Conservation (phyloP, 129 eudicot species). For the Scalesia atractyloides region DNA sequence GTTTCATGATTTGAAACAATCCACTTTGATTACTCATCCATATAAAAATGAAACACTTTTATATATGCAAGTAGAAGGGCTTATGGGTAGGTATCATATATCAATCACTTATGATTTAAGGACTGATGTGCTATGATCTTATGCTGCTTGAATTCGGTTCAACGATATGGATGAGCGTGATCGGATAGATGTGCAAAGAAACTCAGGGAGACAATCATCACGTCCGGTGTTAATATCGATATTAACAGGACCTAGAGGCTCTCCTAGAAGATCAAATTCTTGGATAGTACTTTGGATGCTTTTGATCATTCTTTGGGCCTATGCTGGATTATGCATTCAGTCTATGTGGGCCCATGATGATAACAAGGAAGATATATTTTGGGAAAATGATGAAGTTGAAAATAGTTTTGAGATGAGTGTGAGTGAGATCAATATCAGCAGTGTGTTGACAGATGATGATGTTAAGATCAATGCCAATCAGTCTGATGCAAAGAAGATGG, state of each 20-base stretch:
- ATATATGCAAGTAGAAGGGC: not conserved
- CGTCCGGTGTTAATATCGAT: slow-evolving; percentile 55
- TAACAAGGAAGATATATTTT: too few species aligned
- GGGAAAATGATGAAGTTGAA: slow-evolving; percentile 46
- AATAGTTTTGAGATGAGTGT: slow-evolving; percentile 43
- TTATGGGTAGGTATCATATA: not conserved
- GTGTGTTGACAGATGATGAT: slow-evolving; percentile 6
- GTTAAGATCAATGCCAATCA: slow-evolving; percentile 29
- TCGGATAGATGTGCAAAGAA: slow-evolving; percentile 43
- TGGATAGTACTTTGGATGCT: slow-evolving; percentile 87
- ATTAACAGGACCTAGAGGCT: slow-evolving; percentile 69
- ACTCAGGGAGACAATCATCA: slow-evolving; percentile 45
- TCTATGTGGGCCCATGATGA: slow-evolving; percentile 98
- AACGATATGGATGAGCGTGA: slow-evolving; percentile 60
- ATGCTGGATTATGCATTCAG: slow-evolving; percentile 85
- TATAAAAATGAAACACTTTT: too few species aligned
- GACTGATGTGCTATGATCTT: slow-evolving; percentile 23
- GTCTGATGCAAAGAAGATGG: slow-evolving; percentile 29
- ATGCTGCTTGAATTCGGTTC: slow-evolving; percentile 16
- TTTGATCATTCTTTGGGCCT: slow-evolving; percentile 93
- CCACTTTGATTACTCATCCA: too few species aligned
- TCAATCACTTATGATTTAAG: not conserved
- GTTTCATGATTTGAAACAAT: too few species aligned
- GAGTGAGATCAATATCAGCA: slow-evolving; percentile 24
- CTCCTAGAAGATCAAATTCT: slow-evolving; percentile 46